Conservation (phyloP, 768 basidiomycete species). For the Flagelloscypha sp. region DNA sequence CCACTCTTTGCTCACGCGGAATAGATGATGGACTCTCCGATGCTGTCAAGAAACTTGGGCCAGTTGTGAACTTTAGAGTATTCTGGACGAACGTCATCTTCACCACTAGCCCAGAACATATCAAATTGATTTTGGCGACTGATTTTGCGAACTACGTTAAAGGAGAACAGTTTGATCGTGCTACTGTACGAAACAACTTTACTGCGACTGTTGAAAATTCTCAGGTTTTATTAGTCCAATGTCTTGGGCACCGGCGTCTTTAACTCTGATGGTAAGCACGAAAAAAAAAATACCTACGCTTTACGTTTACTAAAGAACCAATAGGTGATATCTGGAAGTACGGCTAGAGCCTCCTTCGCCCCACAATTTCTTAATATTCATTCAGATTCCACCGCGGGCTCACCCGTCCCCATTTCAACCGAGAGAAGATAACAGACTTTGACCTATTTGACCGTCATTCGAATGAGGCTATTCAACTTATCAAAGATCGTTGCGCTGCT, state of each 20-base stretch:
- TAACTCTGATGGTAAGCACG: slow-evolving; percentile 40
- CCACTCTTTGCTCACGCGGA: neutral
- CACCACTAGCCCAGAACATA: slow-evolving; percentile 44
- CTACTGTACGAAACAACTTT: slow-evolving; percentile 10
- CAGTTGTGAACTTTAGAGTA: slow-evolving; percentile 35
- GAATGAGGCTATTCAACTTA: slow-evolving; percentile 33
- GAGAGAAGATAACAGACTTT: slow-evolving; percentile 45
- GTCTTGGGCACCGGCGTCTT: slow-evolving; percentile 55
- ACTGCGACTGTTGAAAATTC: slow-evolving; percentile 13
- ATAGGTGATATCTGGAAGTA: slow-evolving; percentile 54
- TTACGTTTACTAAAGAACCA: neutral
- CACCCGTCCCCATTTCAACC: slow-evolving; percentile 54
- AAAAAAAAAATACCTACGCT: neutral
- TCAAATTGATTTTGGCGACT: slow-evolving; percentile 49
- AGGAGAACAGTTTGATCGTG: slow-evolving; percentile 20
- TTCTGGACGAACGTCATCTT: slow-evolving; percentile 39
- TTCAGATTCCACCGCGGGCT: slow-evolving; percentile 49
- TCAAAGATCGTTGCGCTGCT: slow-evolving; percentile 32
- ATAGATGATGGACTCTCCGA: slow-evolving; percentile 37
- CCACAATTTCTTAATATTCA: neutral
- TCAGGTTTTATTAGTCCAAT: too few species aligned
- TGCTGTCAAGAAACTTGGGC: slow-evolving; percentile 26
- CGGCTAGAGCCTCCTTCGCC: slow-evolving; percentile 2
- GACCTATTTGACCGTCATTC: slow-evolving; percentile 47
- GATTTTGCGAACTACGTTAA: slow-evolving; percentile 55